phyloP scores from a whole-genome alignment of 1,284 basidiomycete genomes.

The Naganishia sp. region DNA sequence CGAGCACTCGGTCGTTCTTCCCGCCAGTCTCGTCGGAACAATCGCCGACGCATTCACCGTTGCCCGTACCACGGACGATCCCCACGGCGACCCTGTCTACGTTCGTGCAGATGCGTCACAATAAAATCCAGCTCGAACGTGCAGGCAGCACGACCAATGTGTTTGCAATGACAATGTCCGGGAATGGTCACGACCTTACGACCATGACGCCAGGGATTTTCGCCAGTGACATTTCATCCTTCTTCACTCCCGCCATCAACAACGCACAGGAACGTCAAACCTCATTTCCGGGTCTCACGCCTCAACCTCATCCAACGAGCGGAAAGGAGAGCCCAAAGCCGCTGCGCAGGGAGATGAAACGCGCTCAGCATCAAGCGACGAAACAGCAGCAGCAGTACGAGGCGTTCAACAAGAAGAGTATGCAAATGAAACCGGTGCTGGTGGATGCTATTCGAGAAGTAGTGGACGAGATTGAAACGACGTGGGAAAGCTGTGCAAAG shows the following conservation, averaged over 20 bases:
- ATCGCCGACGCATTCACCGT: conserved; percentile 22
- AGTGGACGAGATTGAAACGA: conserved; percentile 91
- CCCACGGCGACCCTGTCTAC: conserved; percentile 44
- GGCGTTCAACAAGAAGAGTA: conserved; percentile 51
- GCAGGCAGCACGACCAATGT: conserved; percentile 39
- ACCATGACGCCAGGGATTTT: conserved; percentile 24
- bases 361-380: conserved; percentile 18
- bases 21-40: conserved; percentile 23
- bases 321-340: conserved; percentile 7
- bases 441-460: conserved; percentile 93
- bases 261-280: conserved; percentile 14
- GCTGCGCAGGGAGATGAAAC: conserved; percentile 17
- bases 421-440: conserved; percentile 57
- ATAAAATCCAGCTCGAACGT: conserved; percentile 49
- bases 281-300: conserved; percentile 30
- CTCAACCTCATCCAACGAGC: conserved; percentile 3
- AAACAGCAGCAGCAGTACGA: conserved; percentile 38
- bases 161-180: conserved; percentile 36
- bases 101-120: conserved; percentile 54
- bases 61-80: conserved; percentile 17
- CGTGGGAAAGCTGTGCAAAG: conserved; percentile 91
- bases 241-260: conserved; percentile 24
- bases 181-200: conserved; percentile 6
- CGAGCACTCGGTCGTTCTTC: conserved; percentile 34
- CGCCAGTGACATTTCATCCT: conserved; percentile 10